A percentile compares a stretch with the other conserved stretches of the same genome.
Evolutionary conservation across 2,329 filamentous ascomycete genomes (phyloP).

Genomic region (Xylariaceae sp.): DNA sequence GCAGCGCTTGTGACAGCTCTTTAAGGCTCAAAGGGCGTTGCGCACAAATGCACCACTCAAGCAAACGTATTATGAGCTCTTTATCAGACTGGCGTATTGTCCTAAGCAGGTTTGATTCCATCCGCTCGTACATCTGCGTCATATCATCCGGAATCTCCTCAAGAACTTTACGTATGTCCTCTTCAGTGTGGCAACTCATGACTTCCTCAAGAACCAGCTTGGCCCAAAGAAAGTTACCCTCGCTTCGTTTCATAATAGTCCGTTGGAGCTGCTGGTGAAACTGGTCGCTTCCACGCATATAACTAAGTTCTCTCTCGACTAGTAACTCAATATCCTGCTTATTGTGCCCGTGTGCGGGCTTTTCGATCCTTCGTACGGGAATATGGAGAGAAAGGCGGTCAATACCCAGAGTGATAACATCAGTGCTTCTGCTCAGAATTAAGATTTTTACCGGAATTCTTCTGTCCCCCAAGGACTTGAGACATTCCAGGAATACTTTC

Average conservation of each 20-base stretch:
- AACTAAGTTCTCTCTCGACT: conserved; percentile 9
- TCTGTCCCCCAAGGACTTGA: conserved; percentile 1
- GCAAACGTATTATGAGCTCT: conserved; percentile 4
- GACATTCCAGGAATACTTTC: conserved; percentile 8
- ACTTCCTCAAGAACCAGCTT: conserved; percentile 29
- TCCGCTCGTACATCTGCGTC: conserved; percentile 19
- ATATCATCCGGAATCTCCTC: conserved; percentile 30
- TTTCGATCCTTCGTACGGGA: neutral
- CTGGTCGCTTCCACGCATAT: conserved; percentile 6
- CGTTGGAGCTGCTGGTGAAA: conserved; percentile 10
- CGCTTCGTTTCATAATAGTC: conserved; percentile 23
- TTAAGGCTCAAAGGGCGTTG: conserved; percentile 8
- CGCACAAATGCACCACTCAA: conserved; percentile 14
- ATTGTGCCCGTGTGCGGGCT: too few species aligned
- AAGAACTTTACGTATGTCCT: conserved; percentile 23
- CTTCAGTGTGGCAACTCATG: conserved; percentile 23
- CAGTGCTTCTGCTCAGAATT: conserved; percentile 4
- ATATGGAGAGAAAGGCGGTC: conserved; percentile 1
- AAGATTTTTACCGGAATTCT: conserved; percentile 1
- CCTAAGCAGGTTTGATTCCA: conserved; percentile 7
- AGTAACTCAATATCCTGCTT: conserved; percentile 12
- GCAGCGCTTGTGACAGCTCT: conserved; percentile 11
- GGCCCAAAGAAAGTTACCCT: conserved; percentile 35
- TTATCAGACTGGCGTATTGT: conserved; percentile 7
- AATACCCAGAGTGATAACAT: conserved; percentile 1